Evolutionary conservation across 345 rosid species (phyloP), one percentile per base, ranked within the genome.

Genomic region (Sisymbrium altissimum): DNA sequence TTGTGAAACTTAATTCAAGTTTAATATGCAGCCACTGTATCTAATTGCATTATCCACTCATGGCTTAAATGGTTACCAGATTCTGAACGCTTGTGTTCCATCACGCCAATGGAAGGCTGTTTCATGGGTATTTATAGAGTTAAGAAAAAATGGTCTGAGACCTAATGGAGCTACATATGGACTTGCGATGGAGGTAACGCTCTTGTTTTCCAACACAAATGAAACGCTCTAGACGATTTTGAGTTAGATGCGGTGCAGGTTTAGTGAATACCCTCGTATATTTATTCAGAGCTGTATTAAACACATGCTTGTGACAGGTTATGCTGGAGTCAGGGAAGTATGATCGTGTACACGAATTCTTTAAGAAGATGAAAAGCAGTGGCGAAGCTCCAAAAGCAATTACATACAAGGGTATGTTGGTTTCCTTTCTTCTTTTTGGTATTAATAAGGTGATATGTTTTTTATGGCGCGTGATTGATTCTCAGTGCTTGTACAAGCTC

Each of bases 91-190:
- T 64, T 94, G 97, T 83, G 86, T 91, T 75, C 89, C 95, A 8
- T 82, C 84, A 69, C 84, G 56, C 54, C 96, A 89, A 70, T 94
- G 95, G 98, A 88, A 89, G 80, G 96, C 90, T 63, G 98, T 89
- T 55, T 82, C 87, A 33, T 91, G 96, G 97, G 97, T 88, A 61
- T 89, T 94, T 84, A 44, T 83, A 74, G 91, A 94, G 82, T 71
- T 94, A 76, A 84, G 95, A 74, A 91, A 86, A 82, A 78, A 82
- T 70, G 88, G 92, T 60, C 79, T 91, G 58, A 87, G 86, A 81
- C 98, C 98, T 66, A 88, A 85, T 78, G 96, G 89, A 80, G 97
- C 97, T 44, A 89, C 96, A 29, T 89, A 89, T 81, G 98, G 98
- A 81, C 88, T 94, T 61, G 96, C 98, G 9, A 94, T 94, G 96